phyloP scores from a whole-genome alignment of 106 monocot genomes.

The Phalaenopsis aphrodite region DNA sequence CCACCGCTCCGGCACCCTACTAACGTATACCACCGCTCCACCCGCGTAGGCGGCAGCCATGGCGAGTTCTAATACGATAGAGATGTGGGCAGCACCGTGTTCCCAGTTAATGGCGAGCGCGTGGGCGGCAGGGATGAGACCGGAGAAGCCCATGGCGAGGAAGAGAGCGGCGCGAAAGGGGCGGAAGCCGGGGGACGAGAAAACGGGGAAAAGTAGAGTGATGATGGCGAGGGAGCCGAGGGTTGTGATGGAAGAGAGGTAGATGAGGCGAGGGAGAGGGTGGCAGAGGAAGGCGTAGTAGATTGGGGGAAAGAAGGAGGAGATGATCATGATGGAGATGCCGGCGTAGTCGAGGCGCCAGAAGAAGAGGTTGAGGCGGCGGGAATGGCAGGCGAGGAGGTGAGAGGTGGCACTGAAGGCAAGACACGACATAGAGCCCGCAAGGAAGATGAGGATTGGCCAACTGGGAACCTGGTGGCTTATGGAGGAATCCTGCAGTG shows the following conservation, averaged over 20 bases:
- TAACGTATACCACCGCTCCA: conserved; percentile 59
- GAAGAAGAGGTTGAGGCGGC: conserved; percentile 59
- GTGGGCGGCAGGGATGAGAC: conserved; percentile 65
- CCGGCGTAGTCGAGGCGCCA: conserved; percentile 92
- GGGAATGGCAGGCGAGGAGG: conserved; percentile 90
- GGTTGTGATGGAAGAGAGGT: conserved; percentile 59
- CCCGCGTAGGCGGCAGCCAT: conserved; percentile 61
- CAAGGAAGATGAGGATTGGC: conserved; percentile 72
- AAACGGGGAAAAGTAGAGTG: conserved; percentile 49
- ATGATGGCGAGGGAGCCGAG: conserved; percentile 38
- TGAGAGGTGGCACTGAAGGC: conserved; percentile 71
- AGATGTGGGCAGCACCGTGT: conserved; percentile 43
- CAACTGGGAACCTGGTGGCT: conserved; percentile 44
- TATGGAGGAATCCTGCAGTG: neutral
- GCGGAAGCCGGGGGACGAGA: conserved; percentile 62
- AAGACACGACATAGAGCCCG: conserved; percentile 67
- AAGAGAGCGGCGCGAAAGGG: conserved; percentile 68
- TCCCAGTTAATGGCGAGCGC: conserved; percentile 55
- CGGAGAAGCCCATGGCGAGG: conserved; percentile 82
- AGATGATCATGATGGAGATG: conserved; percentile 85
- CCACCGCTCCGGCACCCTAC: conserved; percentile 80
- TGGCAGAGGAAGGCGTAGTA: conserved; percentile 89
- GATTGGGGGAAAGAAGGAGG: conserved; percentile 80
- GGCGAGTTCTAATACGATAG: conserved; percentile 48
- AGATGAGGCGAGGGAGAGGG: conserved; percentile 39